Conservation (phyloP, 163 green algal genomes). For the Chlorella variabilis region DNA sequence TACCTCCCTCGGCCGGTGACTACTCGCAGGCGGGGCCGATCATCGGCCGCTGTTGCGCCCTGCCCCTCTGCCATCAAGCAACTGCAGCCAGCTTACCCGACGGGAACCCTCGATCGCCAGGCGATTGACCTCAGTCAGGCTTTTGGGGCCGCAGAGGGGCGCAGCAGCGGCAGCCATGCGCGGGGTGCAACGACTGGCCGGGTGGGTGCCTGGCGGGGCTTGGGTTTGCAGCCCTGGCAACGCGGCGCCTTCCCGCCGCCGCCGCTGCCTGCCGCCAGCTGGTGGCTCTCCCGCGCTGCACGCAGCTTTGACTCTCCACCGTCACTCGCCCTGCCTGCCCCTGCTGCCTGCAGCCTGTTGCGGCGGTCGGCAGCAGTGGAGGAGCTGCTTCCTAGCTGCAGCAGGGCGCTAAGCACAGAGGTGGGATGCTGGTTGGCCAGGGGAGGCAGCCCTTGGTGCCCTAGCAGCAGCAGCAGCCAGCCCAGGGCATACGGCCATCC, state of each 20-base stretch:
- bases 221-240: conserved; percentile 13
- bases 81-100: too few relatives aligned
- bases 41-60: too few relatives aligned
- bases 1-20: too few relatives aligned
- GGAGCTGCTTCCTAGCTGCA: conserved; percentile 21
- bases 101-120: neutral
- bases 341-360: conserved; percentile 9
- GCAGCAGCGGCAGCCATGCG: conserved; percentile 9
- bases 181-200: conserved; percentile 26
- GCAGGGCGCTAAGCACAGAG: conserved; percentile 18
- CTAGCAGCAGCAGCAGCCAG: too few relatives aligned
- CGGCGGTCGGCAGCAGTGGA: conserved; percentile 4
- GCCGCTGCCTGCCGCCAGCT: neutral
- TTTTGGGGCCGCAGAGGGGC: too few relatives aligned
- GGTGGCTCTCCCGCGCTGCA: neutral
- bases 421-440: too few relatives aligned
- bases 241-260: neutral
- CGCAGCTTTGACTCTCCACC: neutral
- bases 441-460: too few relatives aligned
- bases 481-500: too few relatives aligned
- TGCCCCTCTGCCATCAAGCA: too few relatives aligned
- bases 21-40: too few relatives aligned
- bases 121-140: neutral
- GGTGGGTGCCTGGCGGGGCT: neutral
- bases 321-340: too few relatives aligned